phyloP scores from a whole-genome alignment of 495 filamentous ascomycete species.

The Talaromyces stipitatus region DNA sequence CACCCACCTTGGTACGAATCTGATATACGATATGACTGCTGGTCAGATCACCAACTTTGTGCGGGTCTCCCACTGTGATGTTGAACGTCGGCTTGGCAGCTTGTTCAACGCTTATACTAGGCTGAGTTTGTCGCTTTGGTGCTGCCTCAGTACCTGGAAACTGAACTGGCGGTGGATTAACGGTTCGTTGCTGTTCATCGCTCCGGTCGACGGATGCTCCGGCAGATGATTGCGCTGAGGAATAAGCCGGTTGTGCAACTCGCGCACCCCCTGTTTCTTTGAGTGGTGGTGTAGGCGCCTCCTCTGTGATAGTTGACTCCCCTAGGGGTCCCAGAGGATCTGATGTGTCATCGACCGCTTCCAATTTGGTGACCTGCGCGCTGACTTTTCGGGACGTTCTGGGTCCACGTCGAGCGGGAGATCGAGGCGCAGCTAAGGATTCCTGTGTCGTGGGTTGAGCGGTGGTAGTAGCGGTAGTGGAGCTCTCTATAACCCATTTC shows the following conservation, averaged over 20 bases:
- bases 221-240: slow-evolving; percentile 40
- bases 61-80: slow-evolving; percentile 92
- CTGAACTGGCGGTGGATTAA: slow-evolving; percentile 70
- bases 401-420: slow-evolving; percentile 42
- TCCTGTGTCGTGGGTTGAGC: slow-evolving; percentile 23
- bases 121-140: slow-evolving; percentile 55
- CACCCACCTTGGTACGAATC: slow-evolving; percentile 81
- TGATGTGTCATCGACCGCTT: slow-evolving; percentile 83
- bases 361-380: slow-evolving; percentile 73
- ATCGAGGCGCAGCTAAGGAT: slow-evolving; percentile 30
- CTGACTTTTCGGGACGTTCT: slow-evolving; percentile 65
- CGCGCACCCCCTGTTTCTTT: slow-evolving; percentile 68
- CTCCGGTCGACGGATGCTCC: slow-evolving; percentile 48
- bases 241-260: slow-evolving; percentile 44
- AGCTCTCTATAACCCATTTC: background rate
- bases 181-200: slow-evolving; percentile 55
- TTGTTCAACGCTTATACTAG: slow-evolving; percentile 81
- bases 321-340: slow-evolving; percentile 88
- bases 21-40: slow-evolving; percentile 97
- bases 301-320: slow-evolving; percentile 49
- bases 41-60: slow-evolving; percentile 94
- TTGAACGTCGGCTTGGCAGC: slow-evolving; percentile 84
- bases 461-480: slow-evolving; percentile 24
- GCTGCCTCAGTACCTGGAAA: slow-evolving; percentile 37
- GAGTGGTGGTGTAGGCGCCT: slow-evolving; percentile 79